A percentile compares a stretch with the other conserved stretches of the same genome.
phyloP scores from a whole-genome alignment of 2,329 filamentous ascomycete genomes.

The Diaporthe humulicola region DNA sequence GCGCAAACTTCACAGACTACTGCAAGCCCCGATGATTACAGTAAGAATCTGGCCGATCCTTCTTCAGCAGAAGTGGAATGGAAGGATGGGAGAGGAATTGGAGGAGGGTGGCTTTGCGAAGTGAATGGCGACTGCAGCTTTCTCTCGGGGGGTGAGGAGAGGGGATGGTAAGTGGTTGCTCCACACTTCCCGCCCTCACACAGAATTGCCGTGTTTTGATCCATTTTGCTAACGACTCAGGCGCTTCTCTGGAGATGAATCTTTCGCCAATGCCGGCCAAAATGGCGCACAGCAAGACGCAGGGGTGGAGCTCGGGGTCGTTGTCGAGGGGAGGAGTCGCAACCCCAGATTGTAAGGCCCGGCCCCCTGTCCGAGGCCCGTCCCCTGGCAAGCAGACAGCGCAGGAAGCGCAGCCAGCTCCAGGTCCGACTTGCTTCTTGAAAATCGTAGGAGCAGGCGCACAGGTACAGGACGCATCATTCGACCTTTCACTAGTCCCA shows the following conservation, averaged over 20 bases:
- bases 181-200: conserved; percentile 21
- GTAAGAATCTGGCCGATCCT: conserved; percentile 37
- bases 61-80: conserved; percentile 57
- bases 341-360: conserved; percentile 33
- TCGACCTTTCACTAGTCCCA: conserved; percentile 22
- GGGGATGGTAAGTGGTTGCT: conserved; percentile 79
- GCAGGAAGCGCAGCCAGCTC: neutral
- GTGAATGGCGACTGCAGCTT: conserved; percentile 89
- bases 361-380: conserved; percentile 14
- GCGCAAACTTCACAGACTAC: conserved; percentile 6
- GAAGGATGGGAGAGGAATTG: conserved; percentile 72
- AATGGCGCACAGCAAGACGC: conserved; percentile 46
- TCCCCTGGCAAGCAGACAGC: neutral
- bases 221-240: conserved; percentile 42
- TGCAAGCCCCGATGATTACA: conserved; percentile 43
- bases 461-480: conserved; percentile 18
- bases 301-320: conserved; percentile 50
- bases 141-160: conserved; percentile 82
- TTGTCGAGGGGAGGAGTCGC: conserved; percentile 46
- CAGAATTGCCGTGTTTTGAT: conserved; percentile 24
- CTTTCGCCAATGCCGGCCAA: conserved; percentile 49
- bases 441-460: neutral
- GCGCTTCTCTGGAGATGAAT: conserved; percentile 57
- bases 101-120: conserved; percentile 84
- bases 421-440: neutral